Conservation (phyloP, 2,329 filamentous ascomycete species). For the Aspergillus felis region DNA sequence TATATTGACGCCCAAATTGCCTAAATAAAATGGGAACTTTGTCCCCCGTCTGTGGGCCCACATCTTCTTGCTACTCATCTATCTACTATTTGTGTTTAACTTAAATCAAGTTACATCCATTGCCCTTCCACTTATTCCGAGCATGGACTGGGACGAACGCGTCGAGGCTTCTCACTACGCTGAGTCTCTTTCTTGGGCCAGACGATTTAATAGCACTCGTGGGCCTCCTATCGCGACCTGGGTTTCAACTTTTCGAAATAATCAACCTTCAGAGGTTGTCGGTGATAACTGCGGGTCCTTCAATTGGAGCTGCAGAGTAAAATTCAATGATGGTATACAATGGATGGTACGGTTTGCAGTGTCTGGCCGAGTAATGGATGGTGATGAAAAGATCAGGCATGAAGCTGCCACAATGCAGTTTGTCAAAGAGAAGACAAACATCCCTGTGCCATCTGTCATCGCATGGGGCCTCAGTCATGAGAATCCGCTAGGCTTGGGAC, state of each 20-base stretch:
- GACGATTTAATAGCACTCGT: not conserved
- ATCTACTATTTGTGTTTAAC: not conserved
- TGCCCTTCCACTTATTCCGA: not conserved
- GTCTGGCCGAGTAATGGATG: slow-evolving; percentile 3
- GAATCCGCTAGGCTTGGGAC: not conserved
- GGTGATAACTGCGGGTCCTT: not conserved
- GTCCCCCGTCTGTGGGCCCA: no score
- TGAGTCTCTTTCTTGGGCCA: slow-evolving; percentile 1
- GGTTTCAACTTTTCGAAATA: not conserved
- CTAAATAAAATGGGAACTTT: not conserved
- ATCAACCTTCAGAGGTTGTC: not conserved
- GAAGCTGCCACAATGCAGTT: slow-evolving; percentile 4
- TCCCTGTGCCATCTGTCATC: slow-evolving; percentile 4
- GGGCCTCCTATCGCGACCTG: not conserved
- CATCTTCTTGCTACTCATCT: not conserved
- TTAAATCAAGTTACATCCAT: not conserved
- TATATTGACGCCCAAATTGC: not conserved
- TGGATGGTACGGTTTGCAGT: slow-evolving; percentile 2
- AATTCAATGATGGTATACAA: not conserved
- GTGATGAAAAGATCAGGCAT: slow-evolving; percentile 1
- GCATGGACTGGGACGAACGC: slow-evolving; percentile 3
- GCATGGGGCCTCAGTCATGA: slow-evolving; percentile 1
- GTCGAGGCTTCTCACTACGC: not conserved
- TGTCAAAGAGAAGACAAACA: slow-evolving; percentile 4
- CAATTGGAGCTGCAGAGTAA: slow-evolving; percentile 1